phyloP scores from a whole-genome alignment of 345 rosid species.

The Eutrema japonicum region DNA sequence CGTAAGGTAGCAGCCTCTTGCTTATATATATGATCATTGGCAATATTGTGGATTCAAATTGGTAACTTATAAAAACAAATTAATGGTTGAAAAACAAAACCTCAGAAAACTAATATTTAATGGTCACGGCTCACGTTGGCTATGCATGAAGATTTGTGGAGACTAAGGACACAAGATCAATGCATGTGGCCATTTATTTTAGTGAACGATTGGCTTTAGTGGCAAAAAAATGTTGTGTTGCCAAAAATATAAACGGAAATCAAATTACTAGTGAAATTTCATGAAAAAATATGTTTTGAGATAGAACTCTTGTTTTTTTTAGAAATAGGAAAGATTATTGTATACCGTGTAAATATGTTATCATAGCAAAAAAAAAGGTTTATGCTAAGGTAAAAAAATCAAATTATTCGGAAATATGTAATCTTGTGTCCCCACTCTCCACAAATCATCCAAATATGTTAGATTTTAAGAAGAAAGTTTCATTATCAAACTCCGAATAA shows the following conservation, averaged over 20 bases:
- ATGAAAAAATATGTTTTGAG: background rate
- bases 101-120: background rate
- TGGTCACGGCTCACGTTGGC: conserved; percentile 20
- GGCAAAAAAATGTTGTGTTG: background rate
- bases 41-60: conserved; percentile 25
- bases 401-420: background rate
- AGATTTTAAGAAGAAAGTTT: background rate
- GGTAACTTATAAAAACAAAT: background rate
- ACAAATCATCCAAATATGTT: background rate
- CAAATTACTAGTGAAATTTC: background rate
- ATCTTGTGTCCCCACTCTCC: background rate
- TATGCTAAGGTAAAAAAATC: background rate
- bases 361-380: background rate
- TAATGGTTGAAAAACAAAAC: background rate
- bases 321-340: background rate
- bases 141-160: background rate
- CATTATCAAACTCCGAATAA: background rate
- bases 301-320: background rate
- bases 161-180: conserved; percentile 31
- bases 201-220: background rate
- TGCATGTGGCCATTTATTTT: conserved; percentile 20
- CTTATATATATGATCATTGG: background rate
- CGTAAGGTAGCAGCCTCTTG: conserved; percentile 7
- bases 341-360: background rate
- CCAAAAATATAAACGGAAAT: background rate